Percentiles rank a stretch among this genome's conserved stretches.
phyloP scores from a whole-genome alignment of 805 yeast species.

The Suhomyces xylopsoci region DNA sequence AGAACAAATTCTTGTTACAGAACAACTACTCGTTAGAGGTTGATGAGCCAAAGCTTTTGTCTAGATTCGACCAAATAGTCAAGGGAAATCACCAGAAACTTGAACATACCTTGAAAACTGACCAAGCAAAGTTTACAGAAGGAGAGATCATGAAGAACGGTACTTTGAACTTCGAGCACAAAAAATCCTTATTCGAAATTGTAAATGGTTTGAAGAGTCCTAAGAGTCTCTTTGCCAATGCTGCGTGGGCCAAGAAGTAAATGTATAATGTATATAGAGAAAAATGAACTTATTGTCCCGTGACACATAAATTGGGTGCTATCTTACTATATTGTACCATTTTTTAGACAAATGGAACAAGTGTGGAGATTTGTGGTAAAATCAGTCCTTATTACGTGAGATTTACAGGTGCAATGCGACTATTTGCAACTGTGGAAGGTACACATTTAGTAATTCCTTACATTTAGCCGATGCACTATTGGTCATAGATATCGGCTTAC shows the following conservation, averaged over 20 bases:
- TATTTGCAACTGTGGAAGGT: background rate
- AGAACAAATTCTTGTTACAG: slow-evolving; percentile 32
- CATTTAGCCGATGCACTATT: background rate
- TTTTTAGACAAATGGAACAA: background rate
- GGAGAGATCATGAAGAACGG: slow-evolving; percentile 28
- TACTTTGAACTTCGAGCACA: slow-evolving; percentile 22
- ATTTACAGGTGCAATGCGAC: background rate
- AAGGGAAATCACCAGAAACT: slow-evolving; percentile 28
- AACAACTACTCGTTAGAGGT: slow-evolving; percentile 25
- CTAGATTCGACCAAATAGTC: slow-evolving; percentile 29
- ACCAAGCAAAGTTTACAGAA: slow-evolving; percentile 18
- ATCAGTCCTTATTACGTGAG: background rate
- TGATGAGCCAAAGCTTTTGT: slow-evolving; percentile 17
- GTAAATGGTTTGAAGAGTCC: slow-evolving; percentile 27
- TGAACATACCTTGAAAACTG: slow-evolving; percentile 5
- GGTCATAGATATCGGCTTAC: background rate
- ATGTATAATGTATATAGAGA: background rate
- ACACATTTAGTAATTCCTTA: background rate
- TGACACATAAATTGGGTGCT: background rate
- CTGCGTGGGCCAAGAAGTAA: slow-evolving; percentile 23
- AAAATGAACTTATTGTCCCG: background rate
- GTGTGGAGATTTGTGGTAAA: background rate
- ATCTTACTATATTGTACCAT: no score
- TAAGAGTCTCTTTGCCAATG: slow-evolving; percentile 23
- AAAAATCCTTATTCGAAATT: slow-evolving; percentile 28